Evolutionary conservation across 345 rosid species (phyloP).

Genomic region (Mallotus nudiflorus): DNA sequence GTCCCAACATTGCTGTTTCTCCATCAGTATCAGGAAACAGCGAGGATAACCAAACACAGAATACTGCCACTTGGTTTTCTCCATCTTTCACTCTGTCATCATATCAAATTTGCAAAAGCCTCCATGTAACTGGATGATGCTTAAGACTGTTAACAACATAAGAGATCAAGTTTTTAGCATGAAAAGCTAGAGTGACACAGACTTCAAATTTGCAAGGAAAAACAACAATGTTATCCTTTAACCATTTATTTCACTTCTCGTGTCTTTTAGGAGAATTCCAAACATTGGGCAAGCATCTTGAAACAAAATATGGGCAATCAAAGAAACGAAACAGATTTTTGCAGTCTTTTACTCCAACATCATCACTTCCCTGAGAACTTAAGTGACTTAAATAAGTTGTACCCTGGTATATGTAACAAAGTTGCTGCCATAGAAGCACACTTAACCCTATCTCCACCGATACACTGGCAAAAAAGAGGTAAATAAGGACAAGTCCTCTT

Average conservation of each 20-base stretch:
- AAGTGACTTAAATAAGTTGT: constrained; percentile 72
- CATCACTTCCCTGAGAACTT: constrained; percentile 48
- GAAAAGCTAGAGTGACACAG: neutral
- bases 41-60: neutral
- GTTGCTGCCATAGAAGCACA: constrained; percentile 85
- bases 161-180: too few relatives aligned
- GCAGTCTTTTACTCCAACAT: constrained; percentile 56
- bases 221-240: neutral
- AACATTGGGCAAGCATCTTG: constrained; percentile 47
- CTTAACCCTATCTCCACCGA: constrained; percentile 71
- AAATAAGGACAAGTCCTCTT: constrained; percentile 71
- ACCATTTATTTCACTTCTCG: constrained; percentile 37
- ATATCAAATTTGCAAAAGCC: neutral
- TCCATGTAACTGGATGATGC: too few relatives aligned
- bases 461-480: constrained; percentile 64
- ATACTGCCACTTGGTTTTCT: too few relatives aligned
- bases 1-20: neutral
- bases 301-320: constrained; percentile 56
- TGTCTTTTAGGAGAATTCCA: constrained; percentile 60
- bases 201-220: neutral
- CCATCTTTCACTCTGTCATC: neutral
- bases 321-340: constrained; percentile 67
- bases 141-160: too few relatives aligned
- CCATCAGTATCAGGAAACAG: neutral
- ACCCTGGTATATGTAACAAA: constrained; percentile 73